Percentiles rank a stretch among this genome's conserved stretches.
Evolutionary conservation across 805 yeast genomes (phyloP).

Genomic region (Saccharomycopsis selenospora): DNA sequence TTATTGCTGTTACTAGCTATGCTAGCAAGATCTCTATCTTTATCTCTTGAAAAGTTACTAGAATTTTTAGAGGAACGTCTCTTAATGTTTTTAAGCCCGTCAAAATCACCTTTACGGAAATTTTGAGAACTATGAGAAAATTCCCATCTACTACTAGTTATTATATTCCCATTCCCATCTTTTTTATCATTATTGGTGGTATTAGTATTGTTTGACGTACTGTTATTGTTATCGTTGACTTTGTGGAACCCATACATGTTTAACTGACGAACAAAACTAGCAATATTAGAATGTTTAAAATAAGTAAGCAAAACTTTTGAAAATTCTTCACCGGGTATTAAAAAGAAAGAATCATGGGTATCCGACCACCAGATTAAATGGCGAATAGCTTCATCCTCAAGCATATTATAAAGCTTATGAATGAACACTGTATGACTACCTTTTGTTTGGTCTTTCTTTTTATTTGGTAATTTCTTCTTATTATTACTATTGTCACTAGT

Average conservation of each 20-base stretch:
- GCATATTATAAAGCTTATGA: slow-evolving; percentile 85
- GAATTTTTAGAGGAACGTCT: slow-evolving; percentile 52
- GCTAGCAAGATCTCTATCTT: background rate
- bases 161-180: background rate
- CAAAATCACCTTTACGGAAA: slow-evolving; percentile 77
- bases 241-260: slow-evolving; percentile 83
- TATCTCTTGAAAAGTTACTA: background rate
- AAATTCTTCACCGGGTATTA: slow-evolving; percentile 84
- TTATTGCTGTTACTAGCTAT: background rate
- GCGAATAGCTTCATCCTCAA: slow-evolving; percentile 64
- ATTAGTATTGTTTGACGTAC: slow-evolving; percentile 20
- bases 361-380: slow-evolving; percentile 86
- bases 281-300: slow-evolving; percentile 76
- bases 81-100: slow-evolving; percentile 66
- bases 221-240: slow-evolving; percentile 37
- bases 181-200: slow-evolving; percentile 3
- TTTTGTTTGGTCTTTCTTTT: slow-evolving; percentile 16
- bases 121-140: slow-evolving; percentile 75
- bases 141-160: slow-evolving; percentile 54
- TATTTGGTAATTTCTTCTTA: background rate
- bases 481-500: background rate
- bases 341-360: slow-evolving; percentile 61
- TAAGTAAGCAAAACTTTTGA: slow-evolving; percentile 58
- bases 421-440: slow-evolving; percentile 60
- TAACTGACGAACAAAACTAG: slow-evolving; percentile 69